Evolutionary conservation across 73 alveolate genomes (phyloP).

Genomic region (Tetrahymena malaccensis): DNA sequence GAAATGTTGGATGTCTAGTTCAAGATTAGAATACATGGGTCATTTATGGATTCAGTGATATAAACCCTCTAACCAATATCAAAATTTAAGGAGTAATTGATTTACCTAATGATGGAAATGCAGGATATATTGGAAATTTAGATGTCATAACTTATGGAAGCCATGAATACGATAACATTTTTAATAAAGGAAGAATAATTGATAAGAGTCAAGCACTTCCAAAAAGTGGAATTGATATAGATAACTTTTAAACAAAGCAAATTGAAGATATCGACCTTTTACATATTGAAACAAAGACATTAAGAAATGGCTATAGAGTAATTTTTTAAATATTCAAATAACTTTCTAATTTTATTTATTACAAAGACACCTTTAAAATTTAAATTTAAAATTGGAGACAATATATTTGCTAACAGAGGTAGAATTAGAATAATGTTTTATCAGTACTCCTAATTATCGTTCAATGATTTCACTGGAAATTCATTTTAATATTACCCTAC

Average conservation of each 20-base stretch:
- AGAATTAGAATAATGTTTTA: background rate
- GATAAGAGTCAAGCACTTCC: background rate
- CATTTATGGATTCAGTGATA: background rate
- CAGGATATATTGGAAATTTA: background rate
- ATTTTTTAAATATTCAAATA: background rate
- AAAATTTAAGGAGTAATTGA: background rate
- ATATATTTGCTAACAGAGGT: background rate
- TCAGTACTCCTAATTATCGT: background rate
- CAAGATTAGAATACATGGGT: background rate
- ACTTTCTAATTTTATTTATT: background rate
- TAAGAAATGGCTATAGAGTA: background rate
- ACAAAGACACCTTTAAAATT: background rate
- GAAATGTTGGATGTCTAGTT: background rate
- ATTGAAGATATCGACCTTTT: background rate
- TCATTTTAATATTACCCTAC: background rate
- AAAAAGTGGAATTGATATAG: background rate
- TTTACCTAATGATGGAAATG: background rate
- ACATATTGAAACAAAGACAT: background rate
- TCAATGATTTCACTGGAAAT: background rate
- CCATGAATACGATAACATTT: background rate
- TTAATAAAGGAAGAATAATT: background rate
- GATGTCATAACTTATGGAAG: background rate
- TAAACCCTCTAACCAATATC: background rate
- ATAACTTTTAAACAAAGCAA: background rate
- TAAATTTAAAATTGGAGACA: background rate